These are phyloP conservation scores for Leishmania lainsoni DNA, from an alignment of 208 protist genomes.

Conservation along the genomic window DNA sequence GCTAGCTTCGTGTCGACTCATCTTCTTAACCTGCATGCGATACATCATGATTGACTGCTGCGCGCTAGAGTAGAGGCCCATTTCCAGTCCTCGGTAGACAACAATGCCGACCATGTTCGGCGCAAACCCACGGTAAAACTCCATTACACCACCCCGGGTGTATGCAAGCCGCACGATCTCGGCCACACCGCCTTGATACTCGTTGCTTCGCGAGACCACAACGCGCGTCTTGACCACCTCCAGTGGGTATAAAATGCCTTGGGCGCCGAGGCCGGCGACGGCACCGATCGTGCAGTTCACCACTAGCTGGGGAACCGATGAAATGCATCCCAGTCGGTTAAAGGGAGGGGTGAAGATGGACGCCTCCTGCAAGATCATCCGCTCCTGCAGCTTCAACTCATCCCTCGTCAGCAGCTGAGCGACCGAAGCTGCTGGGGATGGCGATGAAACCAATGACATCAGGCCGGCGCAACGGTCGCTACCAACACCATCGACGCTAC, in stretches of 20 bases:
- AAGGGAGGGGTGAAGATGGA: slow-evolving; percentile 72
- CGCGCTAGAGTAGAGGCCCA: slow-evolving; percentile 86
- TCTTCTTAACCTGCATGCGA: slow-evolving; percentile 63
- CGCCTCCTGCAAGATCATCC: slow-evolving; percentile 39
- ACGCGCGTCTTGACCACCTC: slow-evolving; percentile 93
- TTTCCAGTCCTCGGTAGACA: slow-evolving; percentile 86
- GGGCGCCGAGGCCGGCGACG: slow-evolving; percentile 80
- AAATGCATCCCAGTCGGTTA: slow-evolving; percentile 43
- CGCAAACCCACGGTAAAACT: slow-evolving; percentile 84
- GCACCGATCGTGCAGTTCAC: slow-evolving; percentile 88
- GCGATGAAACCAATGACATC: not conserved
- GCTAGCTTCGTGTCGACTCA: slow-evolving; percentile 66
- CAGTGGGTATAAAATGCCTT: slow-evolving; percentile 87
- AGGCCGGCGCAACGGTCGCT: not conserved
- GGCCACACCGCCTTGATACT: slow-evolving; percentile 71
- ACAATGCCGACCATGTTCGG: slow-evolving; percentile 91
- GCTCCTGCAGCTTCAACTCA: slow-evolving; percentile 25
- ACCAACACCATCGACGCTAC: not conserved
- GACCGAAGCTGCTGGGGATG: not conserved
- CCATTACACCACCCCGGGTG: slow-evolving; percentile 58
- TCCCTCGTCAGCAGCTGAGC: not conserved
- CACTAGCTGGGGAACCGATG: slow-evolving; percentile 61
- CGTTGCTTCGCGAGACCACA: slow-evolving; percentile 65
- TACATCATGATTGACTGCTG: slow-evolving; percentile 89
- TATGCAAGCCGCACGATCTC: slow-evolving; percentile 70